These are phyloP conservation scores for Botryotinia calthae DNA, from an alignment of 2,329 filamentous ascomycete genomes.

Conservation along the genomic window DNA sequence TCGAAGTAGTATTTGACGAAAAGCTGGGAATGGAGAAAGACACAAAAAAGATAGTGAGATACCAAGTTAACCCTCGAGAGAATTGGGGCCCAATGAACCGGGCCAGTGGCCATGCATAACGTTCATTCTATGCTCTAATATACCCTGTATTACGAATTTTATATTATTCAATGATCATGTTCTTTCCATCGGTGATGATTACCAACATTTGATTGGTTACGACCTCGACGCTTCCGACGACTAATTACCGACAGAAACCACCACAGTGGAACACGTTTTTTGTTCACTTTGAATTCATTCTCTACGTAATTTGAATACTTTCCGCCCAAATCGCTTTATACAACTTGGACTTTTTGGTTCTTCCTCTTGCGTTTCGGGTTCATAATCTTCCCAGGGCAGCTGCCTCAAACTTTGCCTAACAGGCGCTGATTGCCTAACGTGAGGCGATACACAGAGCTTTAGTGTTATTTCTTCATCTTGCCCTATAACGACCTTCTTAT, in stretches of 20 bases:
- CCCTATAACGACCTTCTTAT: slow-evolving; percentile 10
- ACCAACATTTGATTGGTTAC: background rate
- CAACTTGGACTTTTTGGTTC: slow-evolving; percentile 5
- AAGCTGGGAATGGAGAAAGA: slow-evolving; percentile 67
- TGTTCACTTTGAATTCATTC: background rate
- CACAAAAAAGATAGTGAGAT: slow-evolving; percentile 71
- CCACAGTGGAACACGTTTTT: background rate
- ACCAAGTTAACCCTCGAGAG: slow-evolving; percentile 83
- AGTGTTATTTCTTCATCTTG: slow-evolving; percentile 1
- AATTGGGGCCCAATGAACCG: slow-evolving; percentile 78
- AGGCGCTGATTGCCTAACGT: background rate
- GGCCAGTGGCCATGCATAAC: slow-evolving; percentile 31
- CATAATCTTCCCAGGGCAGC: slow-evolving; percentile 9
- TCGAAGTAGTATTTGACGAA: slow-evolving; percentile 72
- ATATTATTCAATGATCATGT: background rate
- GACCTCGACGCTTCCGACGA: background rate
- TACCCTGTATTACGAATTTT: background rate
- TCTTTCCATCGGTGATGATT: slow-evolving; percentile 3
- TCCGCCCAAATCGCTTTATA: slow-evolving; percentile 1
- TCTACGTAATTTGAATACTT: background rate
- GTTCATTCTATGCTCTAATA: background rate
- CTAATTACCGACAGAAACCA: background rate
- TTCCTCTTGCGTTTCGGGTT: slow-evolving; percentile 1
- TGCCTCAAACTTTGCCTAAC: background rate
- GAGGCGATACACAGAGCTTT: background rate